Evolutionary conservation across 2,329 filamentous ascomycete species (phyloP), one percentile per base, ranked within the genome.

Genomic region (Aschersonia sp.): DNA sequence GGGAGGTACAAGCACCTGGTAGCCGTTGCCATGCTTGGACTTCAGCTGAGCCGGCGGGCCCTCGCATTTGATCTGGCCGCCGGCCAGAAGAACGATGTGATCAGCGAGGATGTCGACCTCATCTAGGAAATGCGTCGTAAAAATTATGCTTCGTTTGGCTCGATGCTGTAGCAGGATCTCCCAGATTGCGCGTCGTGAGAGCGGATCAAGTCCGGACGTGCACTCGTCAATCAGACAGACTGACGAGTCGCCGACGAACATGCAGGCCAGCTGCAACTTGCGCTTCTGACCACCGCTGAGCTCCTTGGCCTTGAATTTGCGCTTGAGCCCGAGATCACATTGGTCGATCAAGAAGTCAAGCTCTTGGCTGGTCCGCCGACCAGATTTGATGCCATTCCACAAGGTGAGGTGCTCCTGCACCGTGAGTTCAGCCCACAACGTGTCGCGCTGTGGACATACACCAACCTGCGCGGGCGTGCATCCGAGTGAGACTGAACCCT

Each of bases 61-160:
- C 48, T 77, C 68, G 1, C 74, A 78, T 50, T 77, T 79, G 39
- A 83, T 64, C 30, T 70, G 67, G 22, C 81, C 81, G 50, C 76
- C 76, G 7, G 77, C 80, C 2, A 84, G 62, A 37, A 85, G 79
- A 4, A 76, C 74, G 49, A 85, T 82, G 48, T 81, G 72, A 57
- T 85, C 81, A 0, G 80, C 77, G 1, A 84, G 70, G 1, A 84
- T 66, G 54, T 84, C 81, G 5, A 79, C 80, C 59, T 85, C 81
- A 53, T 84, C 81, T 22, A 85, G 66, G 57, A 84, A 84, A 59
- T 85, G 81, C 0, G 81, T 84, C 0, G 81, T 84, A 39, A 84
- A 65, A 11, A 85, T 65, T 56, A 84, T 79, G 1, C 77, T 81
- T 40, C 81, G 66, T 47, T 69, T 69, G 5, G 76, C 74, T 46